Percentiles rank a stretch among this genome's conserved stretches.
Evolutionary conservation across 129 eudicot genomes (phyloP).

Genomic region (Lactuca sativa): DNA sequence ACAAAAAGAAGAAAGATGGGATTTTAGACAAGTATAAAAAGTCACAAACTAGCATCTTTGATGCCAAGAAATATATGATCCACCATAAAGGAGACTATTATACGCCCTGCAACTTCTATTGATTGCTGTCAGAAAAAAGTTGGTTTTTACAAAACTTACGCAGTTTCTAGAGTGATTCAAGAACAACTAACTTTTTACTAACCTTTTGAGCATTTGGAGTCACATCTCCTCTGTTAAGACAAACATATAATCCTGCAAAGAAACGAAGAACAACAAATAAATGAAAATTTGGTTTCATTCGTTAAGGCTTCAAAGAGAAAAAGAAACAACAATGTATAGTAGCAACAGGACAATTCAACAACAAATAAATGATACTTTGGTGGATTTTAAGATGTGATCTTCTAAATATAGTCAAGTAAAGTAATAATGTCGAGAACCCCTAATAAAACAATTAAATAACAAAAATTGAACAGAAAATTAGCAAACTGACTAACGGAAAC

Average conservation of each 20-base stretch:
- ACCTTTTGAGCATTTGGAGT: conserved; percentile 66
- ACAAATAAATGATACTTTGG: too few relatives aligned
- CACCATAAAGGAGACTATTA: conserved; percentile 68
- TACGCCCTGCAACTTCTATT: conserved; percentile 91
- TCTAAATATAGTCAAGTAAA: too few relatives aligned
- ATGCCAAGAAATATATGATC: conserved; percentile 91
- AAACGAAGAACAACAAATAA: conserved; percentile 93
- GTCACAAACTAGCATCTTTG: conserved; percentile 69
- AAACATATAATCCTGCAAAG: conserved; percentile 74
- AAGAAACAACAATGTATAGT: too few relatives aligned
- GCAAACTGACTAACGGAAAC: too few relatives aligned
- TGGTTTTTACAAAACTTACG: conserved; percentile 1
- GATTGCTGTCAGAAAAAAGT: conserved; percentile 52
- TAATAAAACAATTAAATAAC: too few relatives aligned
- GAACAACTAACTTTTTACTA: not conserved
- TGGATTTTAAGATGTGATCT: too few relatives aligned
- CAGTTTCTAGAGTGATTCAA: not conserved
- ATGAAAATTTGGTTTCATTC: too few relatives aligned
- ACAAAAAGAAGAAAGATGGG: not conserved
- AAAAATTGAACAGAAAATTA: too few relatives aligned
- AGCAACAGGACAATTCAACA: too few relatives aligned
- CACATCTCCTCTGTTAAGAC: conserved; percentile 77
- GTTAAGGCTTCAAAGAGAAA: too few relatives aligned
- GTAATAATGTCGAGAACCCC: too few relatives aligned
- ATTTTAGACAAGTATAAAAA: not conserved